A percentile compares a stretch with the other conserved stretches of the same genome.
phyloP scores from a whole-genome alignment of 73 alveolate species.

The Paramecium bursaria region DNA sequence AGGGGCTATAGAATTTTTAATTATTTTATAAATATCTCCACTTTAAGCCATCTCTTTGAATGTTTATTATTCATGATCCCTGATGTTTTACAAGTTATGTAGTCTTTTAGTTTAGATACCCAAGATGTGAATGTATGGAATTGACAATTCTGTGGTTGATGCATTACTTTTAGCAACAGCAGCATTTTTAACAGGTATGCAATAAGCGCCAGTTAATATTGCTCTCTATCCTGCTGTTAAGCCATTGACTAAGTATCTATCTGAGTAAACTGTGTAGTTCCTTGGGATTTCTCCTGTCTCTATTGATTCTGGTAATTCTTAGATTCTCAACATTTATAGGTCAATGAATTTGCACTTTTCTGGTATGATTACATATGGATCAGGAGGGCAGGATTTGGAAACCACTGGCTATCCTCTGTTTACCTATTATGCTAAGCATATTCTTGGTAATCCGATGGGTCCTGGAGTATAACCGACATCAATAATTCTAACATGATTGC shows the following conservation, averaged over 20 bases:
- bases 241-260: constrained; percentile 92
- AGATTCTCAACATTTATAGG: constrained; percentile 91
- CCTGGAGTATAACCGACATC: constrained; percentile 17
- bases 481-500: constrained; percentile 1
- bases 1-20: constrained; percentile 94
- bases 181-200: constrained; percentile 80
- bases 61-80: constrained; percentile 85
- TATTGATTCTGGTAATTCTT: constrained; percentile 98
- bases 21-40: constrained; percentile 88
- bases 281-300: constrained; percentile 99
- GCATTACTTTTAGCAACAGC: constrained; percentile 72
- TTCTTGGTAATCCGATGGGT: constrained; percentile 40
- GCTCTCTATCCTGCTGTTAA: constrained; percentile 98
- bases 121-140: constrained; percentile 54
- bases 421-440: neutral
- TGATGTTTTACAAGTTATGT: constrained; percentile 74
- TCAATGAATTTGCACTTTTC: constrained; percentile 93
- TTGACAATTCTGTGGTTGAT: constrained; percentile 19
- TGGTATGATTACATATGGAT: constrained; percentile 89
- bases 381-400: constrained; percentile 90
- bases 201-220: constrained; percentile 91
- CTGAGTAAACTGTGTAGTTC: constrained; percentile 90
- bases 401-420: constrained; percentile 9
- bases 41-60: constrained; percentile 88
- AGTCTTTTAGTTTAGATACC: constrained; percentile 55